These are phyloP conservation scores for Paramecium primaurelia DNA, from an alignment of 73 alveolate species.

Conservation along the genomic window DNA sequence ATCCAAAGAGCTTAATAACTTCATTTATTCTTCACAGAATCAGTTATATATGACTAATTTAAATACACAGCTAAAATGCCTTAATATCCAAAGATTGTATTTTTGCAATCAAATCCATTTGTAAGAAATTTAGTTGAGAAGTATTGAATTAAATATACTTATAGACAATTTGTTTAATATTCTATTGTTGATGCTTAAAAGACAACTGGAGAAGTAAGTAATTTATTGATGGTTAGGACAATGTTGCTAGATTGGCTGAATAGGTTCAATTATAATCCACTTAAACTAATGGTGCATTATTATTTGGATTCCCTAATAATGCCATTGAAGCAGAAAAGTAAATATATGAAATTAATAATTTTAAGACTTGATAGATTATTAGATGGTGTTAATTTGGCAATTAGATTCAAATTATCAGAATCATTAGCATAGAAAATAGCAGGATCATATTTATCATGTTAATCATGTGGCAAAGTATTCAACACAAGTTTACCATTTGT, in stretches of 20 bases:
- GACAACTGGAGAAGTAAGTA: background rate
- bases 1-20: conserved; percentile 14
- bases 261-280: conserved; percentile 40
- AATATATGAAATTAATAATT: background rate
- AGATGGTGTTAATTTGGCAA: conserved; percentile 42
- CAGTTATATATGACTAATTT: background rate
- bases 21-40: background rate
- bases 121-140: background rate
- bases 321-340: conserved; percentile 30
- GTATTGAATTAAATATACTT: background rate
- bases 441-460: background rate
- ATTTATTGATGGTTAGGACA: background rate
- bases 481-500: conserved; percentile 30
- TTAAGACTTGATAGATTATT: conserved; percentile 12
- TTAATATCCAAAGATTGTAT: conserved; percentile 29
- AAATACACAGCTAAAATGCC: background rate
- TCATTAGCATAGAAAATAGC: background rate
- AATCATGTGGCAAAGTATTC: conserved; percentile 42
- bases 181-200: background rate
- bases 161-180: background rate
- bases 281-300: conserved; percentile 33
- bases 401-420: background rate
- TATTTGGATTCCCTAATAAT: conserved; percentile 20
- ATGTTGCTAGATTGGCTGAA: conserved; percentile 35
- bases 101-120: conserved; percentile 10